Evolutionary conservation across 768 basidiomycete species (phyloP), one percentile per base, ranked within the genome.

Genomic region (Leccinum arenicola): DNA sequence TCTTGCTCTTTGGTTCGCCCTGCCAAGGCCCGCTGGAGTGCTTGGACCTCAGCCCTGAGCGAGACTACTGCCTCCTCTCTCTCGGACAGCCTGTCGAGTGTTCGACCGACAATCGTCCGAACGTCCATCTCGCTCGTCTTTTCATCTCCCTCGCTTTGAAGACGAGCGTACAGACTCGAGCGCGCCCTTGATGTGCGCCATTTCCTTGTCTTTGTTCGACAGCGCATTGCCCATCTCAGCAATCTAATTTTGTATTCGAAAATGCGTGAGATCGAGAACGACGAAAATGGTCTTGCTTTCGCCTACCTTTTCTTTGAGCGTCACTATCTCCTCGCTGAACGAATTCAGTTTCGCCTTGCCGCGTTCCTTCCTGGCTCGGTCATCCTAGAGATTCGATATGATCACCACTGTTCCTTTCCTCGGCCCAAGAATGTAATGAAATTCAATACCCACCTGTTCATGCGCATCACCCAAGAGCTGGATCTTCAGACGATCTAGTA

Each of bases 131-230:
- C 84, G 0, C 78, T 73, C 51, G 71, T 78, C 48, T 77, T 79
- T 23, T 65, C 68, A 23, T 78, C 78, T 52, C 82, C 80, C 48
- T 82, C 73, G 5, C 82, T 77, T 6, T 81, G 78, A 70, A 95
- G 88, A n/a, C 89, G 82, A 11, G 86, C 86, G 71, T 92, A 92
- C 88, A 7, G 90, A 88, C 71, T 94, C 91, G 38, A 97, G 77
- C n/a, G 92, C 89, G 14, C 88, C 86, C 68, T 93, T 92, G 40
- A 95, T 80, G 65, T 88, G 91, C 0, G 80, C 63, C 35, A 88
- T 79, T 56, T 94, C 89, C 68, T 92, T 93, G 61, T 88, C 84
- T 66, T 86, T 89, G 55, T 76, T 73, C 4, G 71, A 72, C 3
- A 84, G 49, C 3, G 72, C 64, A 4, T 66, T 72, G 48, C 85